Evolutionary conservation across 805 yeast species (phyloP), one percentile per base, ranked within the genome.

Genomic region (Candida caryicola): DNA sequence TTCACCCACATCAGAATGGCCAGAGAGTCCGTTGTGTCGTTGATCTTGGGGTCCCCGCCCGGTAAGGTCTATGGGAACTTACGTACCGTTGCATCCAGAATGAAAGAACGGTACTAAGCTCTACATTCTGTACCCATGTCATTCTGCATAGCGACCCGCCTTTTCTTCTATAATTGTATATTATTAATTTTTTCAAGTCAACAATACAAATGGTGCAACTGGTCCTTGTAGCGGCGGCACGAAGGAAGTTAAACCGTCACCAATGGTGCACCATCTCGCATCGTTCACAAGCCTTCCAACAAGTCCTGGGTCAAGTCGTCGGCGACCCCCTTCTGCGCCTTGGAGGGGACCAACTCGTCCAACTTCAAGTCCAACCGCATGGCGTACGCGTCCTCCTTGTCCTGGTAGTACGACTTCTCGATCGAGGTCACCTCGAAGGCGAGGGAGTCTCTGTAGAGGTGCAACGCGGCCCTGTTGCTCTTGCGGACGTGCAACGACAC

Each of bases 1-100:
- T 93, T 87, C 69, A 83, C 95, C 14, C 96, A 93, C 64, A 93
- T 93, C 53, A 80, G 95, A 69, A 90, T 93, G 83, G 99, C 99
- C n/a, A 79, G 98, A 68, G 96, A 89, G 66, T 82, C 98, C 12
- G 96, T 93, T 23, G 96, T 93, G 43, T 80, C 91, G 47, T 75
- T 93, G 58, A 93, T 93, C 67, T 76, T 93, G 54, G 99, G 99
- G 71, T 82, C 95, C 44, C 99, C 98, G 29, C 99, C 99, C 28
- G 97, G 98, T 49, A 93, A 93, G 66, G 96, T 93, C 41, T 93
- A 93, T 60, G 98, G 98, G 49, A 93, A 93, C 63, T 75, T 93
- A 64, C 85, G 99, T 69, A 88, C 95, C 27, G 95, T 93, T 51
- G 96, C 98, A 33, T 86, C 97, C 9, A 80, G 99, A 68, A 79